Evolutionary conservation across 139 green algal genomes (phyloP).

Genomic region (Tetraselmis striata): DNA sequence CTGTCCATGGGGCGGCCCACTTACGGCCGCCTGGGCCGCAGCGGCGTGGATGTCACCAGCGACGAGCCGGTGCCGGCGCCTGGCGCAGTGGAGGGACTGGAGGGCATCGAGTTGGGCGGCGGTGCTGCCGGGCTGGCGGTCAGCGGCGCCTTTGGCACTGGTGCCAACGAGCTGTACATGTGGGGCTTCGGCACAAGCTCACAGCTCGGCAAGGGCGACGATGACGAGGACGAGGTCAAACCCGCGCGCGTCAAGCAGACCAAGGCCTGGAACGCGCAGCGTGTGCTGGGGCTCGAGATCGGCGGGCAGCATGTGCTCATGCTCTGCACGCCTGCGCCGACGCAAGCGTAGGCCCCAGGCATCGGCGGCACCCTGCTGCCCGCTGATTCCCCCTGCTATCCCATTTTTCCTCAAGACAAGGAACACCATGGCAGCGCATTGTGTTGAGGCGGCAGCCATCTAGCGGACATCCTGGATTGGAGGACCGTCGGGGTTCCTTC

Average conservation of each 20-base stretch:
- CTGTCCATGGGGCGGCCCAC: constrained; percentile 67
- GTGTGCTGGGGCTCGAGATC: constrained; percentile 51
- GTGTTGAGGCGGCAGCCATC: too few relatives aligned
- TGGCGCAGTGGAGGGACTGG: constrained; percentile 36
- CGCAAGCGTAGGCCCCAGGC: too few relatives aligned
- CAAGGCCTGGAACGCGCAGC: constrained; percentile 45
- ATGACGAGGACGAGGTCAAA: constrained; percentile 17
- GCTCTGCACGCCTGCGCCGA: constrained; percentile 17
- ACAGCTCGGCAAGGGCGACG: constrained; percentile 44
- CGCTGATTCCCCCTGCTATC: too few relatives aligned
- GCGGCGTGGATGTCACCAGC: constrained; percentile 32
- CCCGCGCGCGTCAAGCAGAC: constrained; percentile 25
- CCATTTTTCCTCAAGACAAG: too few relatives aligned
- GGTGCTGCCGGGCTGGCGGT: constrained; percentile 53
- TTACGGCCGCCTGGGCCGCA: constrained; percentile 73
- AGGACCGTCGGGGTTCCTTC: too few relatives aligned
- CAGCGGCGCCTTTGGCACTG: constrained; percentile 40
- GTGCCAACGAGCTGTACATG: constrained; percentile 38
- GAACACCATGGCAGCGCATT: too few relatives aligned
- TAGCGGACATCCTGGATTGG: too few relatives aligned
- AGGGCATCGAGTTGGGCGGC: constrained; percentile 24
- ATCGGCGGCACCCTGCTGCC: too few relatives aligned
- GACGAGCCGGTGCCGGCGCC: constrained; percentile 32
- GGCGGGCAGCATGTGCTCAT: constrained; percentile 71
- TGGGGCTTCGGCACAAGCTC: constrained; percentile 73